Conservation (phyloP, 75 land plant species). For the Cupressus sempervirens region DNA sequence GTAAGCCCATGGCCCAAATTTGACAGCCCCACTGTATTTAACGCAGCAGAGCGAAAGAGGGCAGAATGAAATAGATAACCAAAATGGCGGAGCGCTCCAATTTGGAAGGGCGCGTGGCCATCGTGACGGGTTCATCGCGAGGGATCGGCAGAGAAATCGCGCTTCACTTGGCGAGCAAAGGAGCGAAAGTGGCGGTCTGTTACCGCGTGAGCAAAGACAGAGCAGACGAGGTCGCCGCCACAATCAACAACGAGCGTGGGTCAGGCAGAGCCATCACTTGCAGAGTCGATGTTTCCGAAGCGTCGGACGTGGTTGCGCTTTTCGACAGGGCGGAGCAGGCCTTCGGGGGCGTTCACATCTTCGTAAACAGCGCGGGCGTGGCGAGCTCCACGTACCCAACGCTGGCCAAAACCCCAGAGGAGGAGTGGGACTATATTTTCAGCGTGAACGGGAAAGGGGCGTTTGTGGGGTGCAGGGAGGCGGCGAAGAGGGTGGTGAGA, state of each 20-base stretch:
- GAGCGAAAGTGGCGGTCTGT: conserved; percentile 54
- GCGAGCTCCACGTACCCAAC: conserved; percentile 24
- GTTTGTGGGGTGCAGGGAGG: conserved; percentile 38
- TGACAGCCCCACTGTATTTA: too few relatives aligned
- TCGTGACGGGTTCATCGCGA: conserved; percentile 76
- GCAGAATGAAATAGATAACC: not conserved
- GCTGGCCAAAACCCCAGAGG: conserved; percentile 20
- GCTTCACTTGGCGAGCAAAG: conserved; percentile 51
- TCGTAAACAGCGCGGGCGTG: conserved; percentile 63
- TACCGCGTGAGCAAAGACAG: conserved; percentile 36
- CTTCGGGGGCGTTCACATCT: conserved; percentile 45
- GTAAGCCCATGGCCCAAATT: too few relatives aligned
- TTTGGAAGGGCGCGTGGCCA: conserved; percentile 51
- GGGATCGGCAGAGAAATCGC: conserved; percentile 74
- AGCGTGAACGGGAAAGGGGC: conserved; percentile 39
- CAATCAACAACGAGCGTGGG: conserved; percentile 20
- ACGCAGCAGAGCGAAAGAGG: not conserved
- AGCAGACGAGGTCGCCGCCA: conserved; percentile 44
- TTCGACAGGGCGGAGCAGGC: conserved; percentile 51
- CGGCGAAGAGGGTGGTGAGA: conserved; percentile 25
- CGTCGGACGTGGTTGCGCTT: conserved; percentile 42
- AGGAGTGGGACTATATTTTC: conserved; percentile 34
- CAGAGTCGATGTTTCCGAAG: conserved; percentile 46
- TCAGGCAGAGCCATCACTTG: conserved; percentile 35
- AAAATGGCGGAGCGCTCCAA: not conserved